These are phyloP conservation scores for Chaetomium tenue DNA, from an alignment of 495 filamentous ascomycete species.

Conservation along the genomic window DNA sequence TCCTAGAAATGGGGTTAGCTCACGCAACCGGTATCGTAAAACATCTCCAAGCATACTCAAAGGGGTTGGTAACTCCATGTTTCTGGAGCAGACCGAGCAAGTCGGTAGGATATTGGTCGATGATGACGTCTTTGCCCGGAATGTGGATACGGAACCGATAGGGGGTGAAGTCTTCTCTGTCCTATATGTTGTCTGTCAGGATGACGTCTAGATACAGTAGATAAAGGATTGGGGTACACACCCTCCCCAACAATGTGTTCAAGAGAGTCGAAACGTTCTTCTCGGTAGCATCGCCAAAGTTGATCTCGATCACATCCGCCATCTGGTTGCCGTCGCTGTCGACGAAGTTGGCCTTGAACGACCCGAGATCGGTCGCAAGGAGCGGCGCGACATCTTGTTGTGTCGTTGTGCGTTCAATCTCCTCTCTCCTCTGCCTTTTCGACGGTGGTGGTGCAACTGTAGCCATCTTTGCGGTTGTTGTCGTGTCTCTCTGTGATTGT, in stretches of 20 bases:
- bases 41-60: conserved; percentile 32
- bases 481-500: neutral
- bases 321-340: conserved; percentile 72
- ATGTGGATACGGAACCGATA: conserved; percentile 80
- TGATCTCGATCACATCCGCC: conserved; percentile 68
- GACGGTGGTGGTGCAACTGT: conserved; percentile 85
- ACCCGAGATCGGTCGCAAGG: conserved; percentile 68
- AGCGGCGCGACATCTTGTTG: conserved; percentile 74
- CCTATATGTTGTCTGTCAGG: conserved; percentile 18
- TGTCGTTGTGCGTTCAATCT: conserved; percentile 64
- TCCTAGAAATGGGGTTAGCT: conserved; percentile 21
- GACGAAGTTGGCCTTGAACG: conserved; percentile 80
- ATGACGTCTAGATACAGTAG: neutral
- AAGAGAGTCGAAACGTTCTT: conserved; percentile 90
- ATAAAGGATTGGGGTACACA: conserved; percentile 41
- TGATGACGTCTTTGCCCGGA: conserved; percentile 57
- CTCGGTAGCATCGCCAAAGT: conserved; percentile 79
- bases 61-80: conserved; percentile 50
- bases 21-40: neutral
- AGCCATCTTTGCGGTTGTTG: conserved; percentile 60
- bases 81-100: conserved; percentile 48
- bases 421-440: conserved; percentile 80
- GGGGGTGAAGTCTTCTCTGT: conserved; percentile 79
- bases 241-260: conserved; percentile 81
- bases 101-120: conserved; percentile 68